phyloP scores from a whole-genome alignment of 2,329 filamentous ascomycete species.

The Colletotrichum horii region DNA sequence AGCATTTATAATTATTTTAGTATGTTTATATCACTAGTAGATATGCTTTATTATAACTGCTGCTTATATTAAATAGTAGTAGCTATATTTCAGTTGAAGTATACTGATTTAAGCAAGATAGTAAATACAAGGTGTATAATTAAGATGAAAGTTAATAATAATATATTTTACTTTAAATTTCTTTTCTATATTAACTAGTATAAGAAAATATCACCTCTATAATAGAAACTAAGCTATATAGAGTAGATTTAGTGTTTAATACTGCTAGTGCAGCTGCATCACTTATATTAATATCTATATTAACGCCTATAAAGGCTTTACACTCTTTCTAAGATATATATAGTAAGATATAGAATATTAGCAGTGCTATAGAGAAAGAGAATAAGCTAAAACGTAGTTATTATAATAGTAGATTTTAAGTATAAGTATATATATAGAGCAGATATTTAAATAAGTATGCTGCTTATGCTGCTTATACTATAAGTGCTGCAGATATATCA shows the following conservation, averaged over 20 bases:
- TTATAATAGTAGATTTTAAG: neutral
- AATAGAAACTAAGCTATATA: neutral
- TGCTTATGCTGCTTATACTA: neutral
- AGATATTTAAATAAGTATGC: neutral
- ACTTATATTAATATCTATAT: neutral
- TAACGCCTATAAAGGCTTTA: neutral
- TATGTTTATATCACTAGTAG: neutral
- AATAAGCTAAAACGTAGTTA: neutral
- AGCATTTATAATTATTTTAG: neutral
- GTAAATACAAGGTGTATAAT: neutral
- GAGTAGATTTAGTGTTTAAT: neutral
- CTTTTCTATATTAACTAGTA: neutral
- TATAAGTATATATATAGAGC: neutral
- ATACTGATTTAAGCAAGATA: neutral
- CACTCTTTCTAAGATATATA: neutral
- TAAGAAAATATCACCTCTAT: neutral
- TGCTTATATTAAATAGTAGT: neutral
- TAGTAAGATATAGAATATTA: neutral
- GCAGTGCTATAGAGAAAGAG: neutral
- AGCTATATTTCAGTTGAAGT: neutral
- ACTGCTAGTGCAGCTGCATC: neutral
- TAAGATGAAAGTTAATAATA: neutral
- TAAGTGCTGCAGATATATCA: neutral
- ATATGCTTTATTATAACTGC: neutral
- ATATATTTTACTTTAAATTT: neutral